Conservation (phyloP, 345 rosid species). For the Zanthoxylum bungeanum region DNA sequence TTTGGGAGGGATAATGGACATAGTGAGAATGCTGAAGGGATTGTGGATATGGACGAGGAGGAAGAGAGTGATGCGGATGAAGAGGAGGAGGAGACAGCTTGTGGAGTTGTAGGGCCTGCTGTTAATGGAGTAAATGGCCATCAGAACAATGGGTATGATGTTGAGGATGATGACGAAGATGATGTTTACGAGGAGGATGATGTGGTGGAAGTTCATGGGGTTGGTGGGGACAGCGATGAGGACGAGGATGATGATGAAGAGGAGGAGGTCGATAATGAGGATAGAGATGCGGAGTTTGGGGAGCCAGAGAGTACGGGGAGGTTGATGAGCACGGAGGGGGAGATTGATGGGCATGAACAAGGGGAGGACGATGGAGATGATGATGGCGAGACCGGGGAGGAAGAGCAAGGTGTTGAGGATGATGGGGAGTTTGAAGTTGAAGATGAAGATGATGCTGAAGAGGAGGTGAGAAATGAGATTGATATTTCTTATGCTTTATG, state of each 20-base stretch:
- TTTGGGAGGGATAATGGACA: conserved; percentile 50
- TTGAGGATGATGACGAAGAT: conserved; percentile 39
- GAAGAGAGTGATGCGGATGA: conserved; percentile 79
- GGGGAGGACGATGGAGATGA: conserved; percentile 67
- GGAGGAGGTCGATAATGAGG: conserved; percentile 59
- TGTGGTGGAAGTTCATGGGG: conserved; percentile 47
- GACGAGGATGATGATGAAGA: conserved; percentile 55
- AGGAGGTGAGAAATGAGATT: conserved; percentile 51
- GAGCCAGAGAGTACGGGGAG: conserved; percentile 44
- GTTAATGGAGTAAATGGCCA: conserved; percentile 26
- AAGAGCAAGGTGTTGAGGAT: conserved; percentile 44
- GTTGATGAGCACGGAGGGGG: conserved; percentile 50
- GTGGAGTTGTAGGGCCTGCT: neutral
- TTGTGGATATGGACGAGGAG: conserved; percentile 61
- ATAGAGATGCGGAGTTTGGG: conserved; percentile 32
- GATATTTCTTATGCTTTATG: neutral
- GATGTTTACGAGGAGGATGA: conserved; percentile 51
- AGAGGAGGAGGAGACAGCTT: conserved; percentile 45
- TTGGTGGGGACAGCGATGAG: conserved; percentile 41
- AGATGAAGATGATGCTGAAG: conserved; percentile 54
- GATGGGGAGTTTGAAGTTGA: conserved; percentile 41
- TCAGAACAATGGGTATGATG: conserved; percentile 43
- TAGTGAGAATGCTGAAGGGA: conserved; percentile 42
- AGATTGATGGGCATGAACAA: conserved; percentile 80
- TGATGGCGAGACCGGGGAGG: conserved; percentile 66